Base-by-base conservation (phyloP, 164 flowering plant genomes). In the Berberis vulgaris region DNA sequence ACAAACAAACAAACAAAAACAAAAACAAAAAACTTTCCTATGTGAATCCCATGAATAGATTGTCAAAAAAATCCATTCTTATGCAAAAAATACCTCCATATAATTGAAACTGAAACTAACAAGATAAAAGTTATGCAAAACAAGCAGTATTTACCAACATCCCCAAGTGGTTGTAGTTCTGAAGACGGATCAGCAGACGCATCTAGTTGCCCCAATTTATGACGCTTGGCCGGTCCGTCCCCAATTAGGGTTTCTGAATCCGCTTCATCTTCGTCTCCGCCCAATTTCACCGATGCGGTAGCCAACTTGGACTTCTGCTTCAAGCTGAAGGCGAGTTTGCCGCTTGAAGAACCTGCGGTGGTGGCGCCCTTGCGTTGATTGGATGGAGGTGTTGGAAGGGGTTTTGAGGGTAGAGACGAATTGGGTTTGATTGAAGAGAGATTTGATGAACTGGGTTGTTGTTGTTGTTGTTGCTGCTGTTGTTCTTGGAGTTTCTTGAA, bases 291-390 rank as follows among this genome's bases (percentile, higher is more conserved):
- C 55, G 91, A 71, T 45, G 96, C 83, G 38, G 84, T 82, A 52
- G 79, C 87, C 69, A 86, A 80, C 76, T 87, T 95, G 43, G 99
- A 91, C 73, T 89, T 94, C 71, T 85, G 96, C 78, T 87, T 95
- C 88, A 95, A 84, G 74, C 99, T 95, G 78, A 95, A 95, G 11
- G 99, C 99, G 65, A 95, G 89, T 73, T 95, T 95, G 4, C 97
- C 97, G 66, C 81, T 70, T 2, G 96, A 76, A 63, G 82, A 44
- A 62, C 77, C 47, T 6, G 62, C 59, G n/a, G 67, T 59, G 40
- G 73, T 26, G 26, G 26, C 26, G 26, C 26, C 54, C 70, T 84
- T 89, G 13, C 69, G 74, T 26, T 26, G 26, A 26, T 26, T 26
- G 26, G 26, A 26, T 26, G 26, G 26, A 26, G 26, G 26, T 26